Percentiles rank a stretch among this genome's conserved stretches.
Evolutionary conservation across 176 grass and related monocot species (phyloP).

Genomic region (Eleusine indica): DNA sequence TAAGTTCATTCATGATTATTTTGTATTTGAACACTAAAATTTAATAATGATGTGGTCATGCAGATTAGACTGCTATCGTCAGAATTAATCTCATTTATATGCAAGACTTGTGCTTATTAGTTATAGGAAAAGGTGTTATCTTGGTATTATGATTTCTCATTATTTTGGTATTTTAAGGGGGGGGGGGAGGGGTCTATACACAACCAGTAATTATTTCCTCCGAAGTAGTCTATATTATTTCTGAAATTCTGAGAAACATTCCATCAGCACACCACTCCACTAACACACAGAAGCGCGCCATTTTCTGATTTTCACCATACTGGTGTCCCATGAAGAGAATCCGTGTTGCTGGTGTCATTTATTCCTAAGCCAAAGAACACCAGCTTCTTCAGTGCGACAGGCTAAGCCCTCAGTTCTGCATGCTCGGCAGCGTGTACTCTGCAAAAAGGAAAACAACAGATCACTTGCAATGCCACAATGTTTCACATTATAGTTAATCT

Average conservation of each 20-base stretch:
- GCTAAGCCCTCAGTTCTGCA: constrained; percentile 18
- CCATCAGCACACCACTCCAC: neutral
- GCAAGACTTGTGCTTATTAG: no score
- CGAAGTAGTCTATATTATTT: neutral
- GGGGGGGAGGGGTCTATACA: neutral
- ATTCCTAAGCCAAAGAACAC: neutral
- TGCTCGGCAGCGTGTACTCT: constrained; percentile 42
- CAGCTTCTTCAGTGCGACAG: neutral
- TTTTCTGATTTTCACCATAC: neutral
- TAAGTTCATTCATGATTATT: no score
- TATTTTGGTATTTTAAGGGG: neutral
- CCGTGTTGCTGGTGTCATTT: constrained; percentile 19
- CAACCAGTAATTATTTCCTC: neutral
- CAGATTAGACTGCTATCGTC: no score
- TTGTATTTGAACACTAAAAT: no score
- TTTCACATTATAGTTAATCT: neutral
- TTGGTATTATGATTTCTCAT: no score
- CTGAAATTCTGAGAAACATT: neutral
- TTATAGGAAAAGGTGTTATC: no score
- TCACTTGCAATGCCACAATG: neutral
- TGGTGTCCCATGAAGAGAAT: neutral
- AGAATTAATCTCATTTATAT: no score
- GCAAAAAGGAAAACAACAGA: neutral
- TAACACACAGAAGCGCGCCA: neutral
- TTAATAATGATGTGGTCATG: no score